A percentile compares a stretch with the other conserved stretches of the same genome.
Evolutionary conservation across 192 early-diverging fungal genomes (phyloP).

Genomic region (Umbelopsis ramanniana): DNA sequence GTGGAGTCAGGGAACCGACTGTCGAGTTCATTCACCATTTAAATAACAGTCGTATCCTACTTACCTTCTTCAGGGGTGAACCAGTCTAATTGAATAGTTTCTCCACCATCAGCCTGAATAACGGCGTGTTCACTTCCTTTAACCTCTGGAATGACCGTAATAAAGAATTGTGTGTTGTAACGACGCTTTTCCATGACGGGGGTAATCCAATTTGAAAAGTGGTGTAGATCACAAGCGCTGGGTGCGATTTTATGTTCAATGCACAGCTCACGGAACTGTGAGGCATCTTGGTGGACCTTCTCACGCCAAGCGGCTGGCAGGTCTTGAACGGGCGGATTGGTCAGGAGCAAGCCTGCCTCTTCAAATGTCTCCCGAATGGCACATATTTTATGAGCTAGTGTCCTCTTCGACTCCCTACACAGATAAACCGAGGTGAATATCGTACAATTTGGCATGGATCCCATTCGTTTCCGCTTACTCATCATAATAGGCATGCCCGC

Average conservation of each 20-base stretch:
- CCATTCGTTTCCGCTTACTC: constrained; percentile 13
- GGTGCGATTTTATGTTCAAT: constrained; percentile 46
- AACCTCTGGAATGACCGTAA: constrained; percentile 58
- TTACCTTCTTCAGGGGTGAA: constrained; percentile 61
- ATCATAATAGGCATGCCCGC: constrained; percentile 40
- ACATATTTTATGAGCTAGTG: constrained; percentile 55
- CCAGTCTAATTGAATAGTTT: constrained; percentile 71
- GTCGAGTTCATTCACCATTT: no score
- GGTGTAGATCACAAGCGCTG: constrained; percentile 48
- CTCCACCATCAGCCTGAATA: constrained; percentile 57
- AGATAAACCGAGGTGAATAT: constrained; percentile 24
- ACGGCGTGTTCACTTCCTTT: constrained; percentile 31
- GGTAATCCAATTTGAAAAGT: constrained; percentile 72
- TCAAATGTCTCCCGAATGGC: constrained; percentile 84
- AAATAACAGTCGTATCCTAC: background rate
- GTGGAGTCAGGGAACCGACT: no score
- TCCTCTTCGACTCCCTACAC: constrained; percentile 1
- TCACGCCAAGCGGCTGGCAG: constrained; percentile 48
- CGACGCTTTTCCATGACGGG: constrained; percentile 59
- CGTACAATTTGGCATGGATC: constrained; percentile 26
- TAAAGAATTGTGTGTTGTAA: constrained; percentile 71
- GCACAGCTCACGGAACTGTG: constrained; percentile 57
- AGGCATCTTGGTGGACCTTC: constrained; percentile 51
- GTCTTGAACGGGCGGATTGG: constrained; percentile 37
- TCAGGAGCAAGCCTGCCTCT: constrained; percentile 73